These are phyloP conservation scores for Breynia disticha DNA, from an alignment of 441 rosid species.

Conservation along the genomic window DNA sequence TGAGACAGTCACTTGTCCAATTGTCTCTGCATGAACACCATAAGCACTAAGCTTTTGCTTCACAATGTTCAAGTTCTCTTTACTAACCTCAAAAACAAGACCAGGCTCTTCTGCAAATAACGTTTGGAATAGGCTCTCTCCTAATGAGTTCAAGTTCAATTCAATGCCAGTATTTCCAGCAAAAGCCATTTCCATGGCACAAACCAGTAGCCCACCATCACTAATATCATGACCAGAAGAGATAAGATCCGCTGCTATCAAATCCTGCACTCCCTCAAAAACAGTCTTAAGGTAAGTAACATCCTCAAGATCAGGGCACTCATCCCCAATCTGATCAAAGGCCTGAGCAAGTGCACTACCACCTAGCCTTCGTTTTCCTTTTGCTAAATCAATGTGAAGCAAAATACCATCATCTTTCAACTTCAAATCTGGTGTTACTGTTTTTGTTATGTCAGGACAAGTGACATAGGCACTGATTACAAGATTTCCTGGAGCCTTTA, in stretches of 20 bases:
- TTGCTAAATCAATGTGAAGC: constrained; percentile 78
- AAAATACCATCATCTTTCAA: constrained; percentile 63
- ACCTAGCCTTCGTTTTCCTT: constrained; percentile 82
- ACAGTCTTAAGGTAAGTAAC: constrained; percentile 60
- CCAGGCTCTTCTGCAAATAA: constrained; percentile 91
- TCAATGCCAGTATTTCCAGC: constrained; percentile 77
- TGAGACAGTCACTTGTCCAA: constrained; percentile 61
- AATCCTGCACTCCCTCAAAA: constrained; percentile 68
- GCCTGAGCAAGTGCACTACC: constrained; percentile 91
- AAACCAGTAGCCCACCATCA: constrained; percentile 77
- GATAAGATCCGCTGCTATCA: constrained; percentile 43
- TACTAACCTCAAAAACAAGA: constrained; percentile 68
- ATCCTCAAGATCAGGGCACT: constrained; percentile 86
- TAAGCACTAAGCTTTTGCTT: constrained; percentile 36
- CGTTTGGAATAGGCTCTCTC: constrained; percentile 59
- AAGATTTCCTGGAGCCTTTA: constrained; percentile 95
- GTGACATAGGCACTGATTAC: constrained; percentile 85
- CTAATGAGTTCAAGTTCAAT: constrained; percentile 44
- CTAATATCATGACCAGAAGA: constrained; percentile 89
- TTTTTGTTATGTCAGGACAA: constrained; percentile 83
- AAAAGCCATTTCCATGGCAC: constrained; percentile 89
- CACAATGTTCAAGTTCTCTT: constrained; percentile 45
- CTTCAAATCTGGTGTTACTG: constrained; percentile 88
- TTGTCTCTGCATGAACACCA: constrained; percentile 47
- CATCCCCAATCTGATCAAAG: constrained; percentile 76